Conservation (phyloP, 257 asterid genomes). For the Solanum tarapatanum region DNA sequence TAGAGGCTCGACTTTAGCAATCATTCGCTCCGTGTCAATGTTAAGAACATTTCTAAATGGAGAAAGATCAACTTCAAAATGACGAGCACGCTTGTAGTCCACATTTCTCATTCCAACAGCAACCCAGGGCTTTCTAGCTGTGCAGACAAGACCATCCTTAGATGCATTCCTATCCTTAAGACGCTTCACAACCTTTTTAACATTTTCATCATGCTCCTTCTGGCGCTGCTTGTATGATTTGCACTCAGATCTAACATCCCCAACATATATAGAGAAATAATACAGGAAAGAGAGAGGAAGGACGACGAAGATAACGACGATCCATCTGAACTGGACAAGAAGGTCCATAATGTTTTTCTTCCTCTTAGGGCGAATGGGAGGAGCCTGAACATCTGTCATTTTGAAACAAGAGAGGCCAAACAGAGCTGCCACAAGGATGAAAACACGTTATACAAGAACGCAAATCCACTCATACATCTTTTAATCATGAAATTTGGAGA, state of each 20-base stretch:
- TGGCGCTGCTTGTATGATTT: constrained; percentile 68
- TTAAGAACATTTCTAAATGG: constrained; percentile 66
- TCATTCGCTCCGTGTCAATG: constrained; percentile 65
- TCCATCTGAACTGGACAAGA: constrained; percentile 84
- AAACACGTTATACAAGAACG: background rate
- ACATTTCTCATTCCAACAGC: constrained; percentile 94
- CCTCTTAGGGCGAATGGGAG: constrained; percentile 90
- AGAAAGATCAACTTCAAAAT: constrained; percentile 90
- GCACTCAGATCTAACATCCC: constrained; percentile 60
- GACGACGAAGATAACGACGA: constrained; percentile 72
- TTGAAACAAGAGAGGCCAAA: background rate
- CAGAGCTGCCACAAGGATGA: constrained; percentile 3
- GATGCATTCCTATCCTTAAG: constrained; percentile 32
- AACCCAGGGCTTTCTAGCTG: constrained; percentile 71
- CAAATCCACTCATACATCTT: background rate
- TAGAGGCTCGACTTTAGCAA: constrained; percentile 85
- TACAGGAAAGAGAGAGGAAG: constrained; percentile 68
- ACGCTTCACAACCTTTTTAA: constrained; percentile 36
- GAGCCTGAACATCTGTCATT: constrained; percentile 90
- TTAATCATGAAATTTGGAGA: background rate
- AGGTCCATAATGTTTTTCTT: constrained; percentile 78
- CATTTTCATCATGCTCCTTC: constrained; percentile 44
- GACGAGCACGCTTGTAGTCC: constrained; percentile 23
- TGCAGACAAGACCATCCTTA: constrained; percentile 68
- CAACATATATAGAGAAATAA: constrained; percentile 72